Percentiles rank a stretch among this genome's conserved stretches.
These are phyloP conservation scores for Rhodotorula sp. DNA, from an alignment of 1,284 basidiomycete species.

Conservation along the genomic window DNA sequence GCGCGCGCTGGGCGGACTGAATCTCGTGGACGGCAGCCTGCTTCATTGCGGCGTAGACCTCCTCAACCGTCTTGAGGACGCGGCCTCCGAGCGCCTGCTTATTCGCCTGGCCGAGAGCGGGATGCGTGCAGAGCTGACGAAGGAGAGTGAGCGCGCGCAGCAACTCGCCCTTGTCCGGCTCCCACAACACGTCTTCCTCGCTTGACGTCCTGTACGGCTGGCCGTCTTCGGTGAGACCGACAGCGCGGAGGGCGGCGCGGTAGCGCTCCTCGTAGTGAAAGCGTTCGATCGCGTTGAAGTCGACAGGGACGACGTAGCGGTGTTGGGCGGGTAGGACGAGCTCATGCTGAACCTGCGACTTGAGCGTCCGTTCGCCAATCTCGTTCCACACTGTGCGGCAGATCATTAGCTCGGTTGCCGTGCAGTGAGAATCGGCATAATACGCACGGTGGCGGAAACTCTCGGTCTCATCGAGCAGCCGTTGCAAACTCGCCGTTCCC, in stretches of 20 bases:
- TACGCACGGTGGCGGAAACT: constrained; percentile 26
- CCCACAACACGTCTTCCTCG: constrained; percentile 2
- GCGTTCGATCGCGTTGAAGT: constrained; percentile 38
- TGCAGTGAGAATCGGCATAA: too few relatives aligned
- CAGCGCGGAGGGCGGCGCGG: constrained; percentile 27
- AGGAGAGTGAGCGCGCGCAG: constrained; percentile 31
- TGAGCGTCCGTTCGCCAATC: constrained; percentile 40
- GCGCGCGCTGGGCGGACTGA: constrained; percentile 27
- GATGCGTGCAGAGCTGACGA: constrained; percentile 30
- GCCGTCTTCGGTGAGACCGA: constrained; percentile 34
- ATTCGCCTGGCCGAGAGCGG: constrained; percentile 22
- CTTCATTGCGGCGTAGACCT: constrained; percentile 36
- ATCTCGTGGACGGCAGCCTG: constrained; percentile 33
- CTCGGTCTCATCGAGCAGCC: constrained; percentile 32
- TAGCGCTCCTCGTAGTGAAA: constrained; percentile 37
- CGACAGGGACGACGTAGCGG: constrained; percentile 40
- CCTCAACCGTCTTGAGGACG: constrained; percentile 39
- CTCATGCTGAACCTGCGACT: constrained; percentile 39
- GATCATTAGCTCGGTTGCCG: not conserved
- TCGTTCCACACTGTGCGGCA: constrained; percentile 17
- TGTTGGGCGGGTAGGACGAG: constrained; percentile 37
- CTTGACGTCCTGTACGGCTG: not conserved
- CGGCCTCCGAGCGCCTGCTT: constrained; percentile 15
- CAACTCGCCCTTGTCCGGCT: constrained; percentile 27
- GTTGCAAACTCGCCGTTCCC: constrained; percentile 8